These are phyloP conservation scores for Nemania abortiva DNA, from an alignment of 2,329 filamentous ascomycete genomes.

Conservation along the genomic window DNA sequence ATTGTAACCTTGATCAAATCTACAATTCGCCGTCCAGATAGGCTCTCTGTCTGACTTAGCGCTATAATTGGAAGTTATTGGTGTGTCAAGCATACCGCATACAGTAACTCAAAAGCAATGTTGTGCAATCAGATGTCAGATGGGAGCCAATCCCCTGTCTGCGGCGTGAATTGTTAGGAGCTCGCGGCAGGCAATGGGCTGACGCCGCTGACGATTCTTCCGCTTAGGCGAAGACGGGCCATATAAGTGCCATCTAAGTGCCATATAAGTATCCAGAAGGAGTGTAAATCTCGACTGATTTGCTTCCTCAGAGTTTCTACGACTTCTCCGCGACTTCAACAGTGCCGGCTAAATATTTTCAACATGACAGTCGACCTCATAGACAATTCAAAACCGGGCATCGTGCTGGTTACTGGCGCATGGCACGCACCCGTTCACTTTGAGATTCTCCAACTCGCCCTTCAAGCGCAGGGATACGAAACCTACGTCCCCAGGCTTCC, in stretches of 20 bases:
- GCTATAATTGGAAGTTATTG: background rate
- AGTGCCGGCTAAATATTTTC: background rate
- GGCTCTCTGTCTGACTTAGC: background rate
- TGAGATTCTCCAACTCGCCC: conserved; percentile 24
- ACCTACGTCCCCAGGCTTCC: conserved; percentile 30
- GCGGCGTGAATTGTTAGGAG: background rate
- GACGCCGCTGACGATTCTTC: too few relatives aligned
- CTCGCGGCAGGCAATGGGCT: conserved; percentile 10
- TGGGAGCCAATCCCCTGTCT: background rate
- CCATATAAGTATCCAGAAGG: too few relatives aligned
- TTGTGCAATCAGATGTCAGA: background rate
- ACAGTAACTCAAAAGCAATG: background rate
- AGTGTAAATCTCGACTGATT: background rate
- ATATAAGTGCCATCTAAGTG: too few relatives aligned
- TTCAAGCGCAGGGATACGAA: conserved; percentile 33
- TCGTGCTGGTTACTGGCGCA: conserved; percentile 31
- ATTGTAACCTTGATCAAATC: conserved; percentile 5
- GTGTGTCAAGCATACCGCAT: background rate
- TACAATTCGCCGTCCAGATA: background rate
- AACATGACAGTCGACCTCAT: conserved; percentile 1
- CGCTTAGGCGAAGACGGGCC: conserved; percentile 3
- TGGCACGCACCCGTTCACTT: conserved; percentile 31
- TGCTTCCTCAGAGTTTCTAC: background rate
- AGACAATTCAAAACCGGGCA: conserved; percentile 27
- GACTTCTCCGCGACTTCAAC: too few relatives aligned